Percentiles rank a stretch among this genome's conserved stretches.
These are phyloP conservation scores for Fusarium verrucosum DNA, from an alignment of 2,329 filamentous ascomycete genomes.

Conservation along the genomic window DNA sequence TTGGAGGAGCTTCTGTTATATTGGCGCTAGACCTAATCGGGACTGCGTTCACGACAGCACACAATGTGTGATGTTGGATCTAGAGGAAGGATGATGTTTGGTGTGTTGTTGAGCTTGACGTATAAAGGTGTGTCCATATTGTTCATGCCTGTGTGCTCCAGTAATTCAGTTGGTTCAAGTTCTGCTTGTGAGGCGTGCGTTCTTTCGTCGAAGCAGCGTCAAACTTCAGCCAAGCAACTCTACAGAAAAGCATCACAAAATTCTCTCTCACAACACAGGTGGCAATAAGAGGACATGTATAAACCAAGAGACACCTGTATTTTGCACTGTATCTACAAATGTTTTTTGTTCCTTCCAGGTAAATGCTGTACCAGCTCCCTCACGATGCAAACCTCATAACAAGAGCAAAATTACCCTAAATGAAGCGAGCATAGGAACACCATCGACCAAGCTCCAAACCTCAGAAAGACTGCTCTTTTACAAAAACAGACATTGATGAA, in stretches of 20 bases:
- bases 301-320: too few species aligned
- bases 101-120: neutral
- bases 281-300: too few species aligned
- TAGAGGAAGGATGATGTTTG: neutral
- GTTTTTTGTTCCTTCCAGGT: neutral
- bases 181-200: neutral
- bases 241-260: neutral
- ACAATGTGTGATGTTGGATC: neutral
- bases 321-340: too few species aligned
- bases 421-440: neutral
- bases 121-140: neutral
- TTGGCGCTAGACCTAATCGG: conserved; percentile 37
- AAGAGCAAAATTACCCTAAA: neutral
- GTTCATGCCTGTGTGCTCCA: neutral
- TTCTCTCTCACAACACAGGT: neutral
- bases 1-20: conserved; percentile 36
- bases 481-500: neutral
- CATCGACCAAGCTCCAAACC: neutral
- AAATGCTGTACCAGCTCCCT: neutral
- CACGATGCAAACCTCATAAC: neutral
- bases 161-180: neutral
- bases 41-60: conserved; percentile 3
- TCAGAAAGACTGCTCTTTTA: neutral
- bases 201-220: neutral
- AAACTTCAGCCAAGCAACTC: neutral